phyloP scores from a whole-genome alignment of 495 filamentous ascomycete species.

The Trichoderma erinaceum region DNA sequence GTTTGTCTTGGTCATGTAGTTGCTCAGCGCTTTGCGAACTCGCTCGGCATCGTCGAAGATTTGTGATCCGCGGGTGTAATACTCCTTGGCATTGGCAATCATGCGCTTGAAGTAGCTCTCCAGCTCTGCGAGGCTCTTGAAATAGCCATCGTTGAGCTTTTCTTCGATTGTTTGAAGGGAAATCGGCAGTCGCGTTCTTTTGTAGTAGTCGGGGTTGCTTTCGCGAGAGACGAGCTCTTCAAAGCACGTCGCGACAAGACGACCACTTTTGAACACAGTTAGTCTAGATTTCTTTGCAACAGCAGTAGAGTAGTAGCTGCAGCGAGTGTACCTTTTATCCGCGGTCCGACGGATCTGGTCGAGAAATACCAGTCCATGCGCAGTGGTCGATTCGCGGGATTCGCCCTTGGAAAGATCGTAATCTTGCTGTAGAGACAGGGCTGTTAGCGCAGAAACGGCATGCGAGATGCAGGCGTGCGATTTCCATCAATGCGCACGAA shows the following conservation, averaged over 20 bases:
- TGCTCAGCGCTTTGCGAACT: conserved; percentile 65
- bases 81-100: conserved; percentile 69
- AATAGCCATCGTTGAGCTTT: conserved; percentile 59
- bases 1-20: conserved; percentile 68
- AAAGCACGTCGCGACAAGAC: conserved; percentile 65
- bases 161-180: conserved; percentile 67
- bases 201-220: conserved; percentile 65
- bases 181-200: conserved; percentile 63
- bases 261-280: conserved; percentile 44
- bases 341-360: conserved; percentile 58
- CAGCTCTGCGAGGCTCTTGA: conserved; percentile 53
- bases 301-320: background rate
- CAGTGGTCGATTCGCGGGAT: conserved; percentile 56
- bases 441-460: conserved; percentile 10
- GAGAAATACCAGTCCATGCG: conserved; percentile 58
- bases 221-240: conserved; percentile 58
- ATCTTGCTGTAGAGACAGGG: conserved; percentile 15
- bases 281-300: conserved; percentile 21
- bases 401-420: conserved; percentile 44
- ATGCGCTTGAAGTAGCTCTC: conserved; percentile 74
- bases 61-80: conserved; percentile 57
- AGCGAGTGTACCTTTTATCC: conserved; percentile 57
- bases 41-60: conserved; percentile 70
- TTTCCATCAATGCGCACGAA: background rate
- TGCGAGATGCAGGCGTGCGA: conserved; percentile 1